These are phyloP conservation scores for Trichophyton simii DNA, from an alignment of 2,329 filamentous ascomycete species.

Conservation along the genomic window DNA sequence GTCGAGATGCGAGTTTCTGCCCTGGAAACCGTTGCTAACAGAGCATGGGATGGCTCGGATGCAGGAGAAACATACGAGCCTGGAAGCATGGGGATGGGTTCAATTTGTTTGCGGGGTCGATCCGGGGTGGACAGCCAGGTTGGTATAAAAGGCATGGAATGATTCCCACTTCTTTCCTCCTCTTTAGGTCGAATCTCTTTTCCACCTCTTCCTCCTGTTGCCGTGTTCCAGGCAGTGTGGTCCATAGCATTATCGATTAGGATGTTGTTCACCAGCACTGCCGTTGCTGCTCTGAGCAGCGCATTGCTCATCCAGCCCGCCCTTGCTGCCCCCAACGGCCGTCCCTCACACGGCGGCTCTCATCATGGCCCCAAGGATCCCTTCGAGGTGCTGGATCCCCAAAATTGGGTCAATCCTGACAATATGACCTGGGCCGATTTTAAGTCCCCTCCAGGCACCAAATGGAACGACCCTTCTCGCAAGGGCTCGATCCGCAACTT, in stretches of 20 bases:
- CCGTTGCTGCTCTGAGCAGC: conserved; percentile 9
- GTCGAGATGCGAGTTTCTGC: not conserved
- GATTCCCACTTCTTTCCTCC: not conserved
- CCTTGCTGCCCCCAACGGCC: not conserved
- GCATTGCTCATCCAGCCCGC: conserved; percentile 9
- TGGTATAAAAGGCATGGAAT: not conserved
- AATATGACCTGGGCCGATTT: conserved; percentile 15
- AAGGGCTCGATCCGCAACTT: conserved; percentile 14
- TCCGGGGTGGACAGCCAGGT: not conserved
- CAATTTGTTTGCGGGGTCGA: conserved; percentile 3
- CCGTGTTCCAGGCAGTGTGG: conserved; percentile 2
- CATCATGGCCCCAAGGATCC: conserved; percentile 7
- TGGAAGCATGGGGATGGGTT: not conserved
- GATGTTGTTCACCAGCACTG: conserved; percentile 9
- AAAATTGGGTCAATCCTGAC: conserved; percentile 14
- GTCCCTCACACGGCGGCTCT: not conserved
- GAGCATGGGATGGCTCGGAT: not conserved
- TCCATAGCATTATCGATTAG: conserved; percentile 1
- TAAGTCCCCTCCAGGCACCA: conserved; percentile 11
- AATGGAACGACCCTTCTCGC: conserved; percentile 11
- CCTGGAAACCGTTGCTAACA: conserved; percentile 7
- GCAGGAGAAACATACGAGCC: not conserved
- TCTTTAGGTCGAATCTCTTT: not conserved
- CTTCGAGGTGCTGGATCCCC: conserved; percentile 13
- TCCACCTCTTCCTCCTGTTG: not conserved